Evolutionary conservation across 139 green algal species (phyloP), one percentile per base, ranked within the genome.

Genomic region (Picochlorum sp.): DNA sequence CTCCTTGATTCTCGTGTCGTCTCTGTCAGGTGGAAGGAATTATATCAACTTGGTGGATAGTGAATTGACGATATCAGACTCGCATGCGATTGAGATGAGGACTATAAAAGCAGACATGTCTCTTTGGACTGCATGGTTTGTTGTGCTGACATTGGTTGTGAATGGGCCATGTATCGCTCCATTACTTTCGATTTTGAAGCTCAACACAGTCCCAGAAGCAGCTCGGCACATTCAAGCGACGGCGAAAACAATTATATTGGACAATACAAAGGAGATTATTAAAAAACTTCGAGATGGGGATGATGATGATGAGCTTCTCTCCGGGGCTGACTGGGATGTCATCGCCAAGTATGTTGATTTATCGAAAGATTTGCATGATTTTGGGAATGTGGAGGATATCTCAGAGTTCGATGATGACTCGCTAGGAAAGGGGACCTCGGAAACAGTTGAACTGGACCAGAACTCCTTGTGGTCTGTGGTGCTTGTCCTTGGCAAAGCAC

Each of bases 131-230:
- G 68, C 77, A 6, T 77, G 81, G 20, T 88, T 93, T 57, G 83
- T 92, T 73, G 60, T 95, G 57, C 78, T 95, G 56, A 94, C 84
- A 4, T 75, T 96, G 34, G n/a, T 89, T 9, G 79, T 95, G 55
- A 94, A 95, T 64, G 86, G 75, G 4, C 80, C 88, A 7, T 50
- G 28, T 3, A 70, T 78, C n/a, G 31, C 79, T 10, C 41, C 47
- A 26, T 67, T 81, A 24, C 77, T 86, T 63, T 50, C 28, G 14
- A 49, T 62, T 54, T 37, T 73, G 59, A 44, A 41, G 8, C 65
- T 77, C 5, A 70, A 73, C 45, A 24, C 24, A 37, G 57, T 77
- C 23, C 20, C 64, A 8, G 30, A 20, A 23, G 63, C 69, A 64
- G 56, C 65, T 47, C 50, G 62, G 54, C 55, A 45, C 5, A 76